Base-by-base conservation (phyloP, 1,284 basidiomycete genomes). In the Malassezia japonica region DNA sequence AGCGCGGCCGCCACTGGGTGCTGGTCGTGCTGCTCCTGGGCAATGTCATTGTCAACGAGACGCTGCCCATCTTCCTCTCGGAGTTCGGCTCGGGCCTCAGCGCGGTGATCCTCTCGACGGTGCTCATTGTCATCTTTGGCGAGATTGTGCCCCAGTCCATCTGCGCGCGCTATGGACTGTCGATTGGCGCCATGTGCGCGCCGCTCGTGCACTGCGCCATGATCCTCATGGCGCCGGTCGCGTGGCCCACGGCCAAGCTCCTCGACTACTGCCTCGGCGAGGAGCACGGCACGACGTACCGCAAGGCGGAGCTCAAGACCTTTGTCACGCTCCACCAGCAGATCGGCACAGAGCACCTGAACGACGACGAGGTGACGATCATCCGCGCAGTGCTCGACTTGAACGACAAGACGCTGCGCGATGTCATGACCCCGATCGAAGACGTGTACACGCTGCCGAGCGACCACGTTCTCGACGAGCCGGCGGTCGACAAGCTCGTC, bases 111-210 rank as follows among this genome's bases (percentile, higher is more conserved):
- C 41, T 54, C 21, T 72, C 69, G 6, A 73, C 71, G 20, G 44
- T 69, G 18, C 63, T 74, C 31, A 72, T 75, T 40, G 72, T 79
- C 65, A 77, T 79, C 60, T 79, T 78, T 58, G 69, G 64, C 21
- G 72, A 75, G 44, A 70, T 75, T 27, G 64, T 75, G 6, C 73
- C 73, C 1, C 71, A 75, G 73, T 76, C 77, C 6, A 71, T 78
- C 42, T 95, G 88, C 72, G 91, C 89, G 10, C 82, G 90, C 15
- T 86, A 92, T 76, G 91, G 91, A 21, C 79, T 95, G 2, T 84
- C 84, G 53, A 83, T 95, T 46, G 91, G 91, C 25, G 90, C 90
- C 1, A 86, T 85, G 62, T 87, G 89, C 78, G 87, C 87, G 0
- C 82, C 83, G 0, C 78, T 87, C 55, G 77, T 78, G 15, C 65